phyloP scores from a whole-genome alignment of 2,329 filamentous ascomycete species.

The Ceratocystis albifundus region DNA sequence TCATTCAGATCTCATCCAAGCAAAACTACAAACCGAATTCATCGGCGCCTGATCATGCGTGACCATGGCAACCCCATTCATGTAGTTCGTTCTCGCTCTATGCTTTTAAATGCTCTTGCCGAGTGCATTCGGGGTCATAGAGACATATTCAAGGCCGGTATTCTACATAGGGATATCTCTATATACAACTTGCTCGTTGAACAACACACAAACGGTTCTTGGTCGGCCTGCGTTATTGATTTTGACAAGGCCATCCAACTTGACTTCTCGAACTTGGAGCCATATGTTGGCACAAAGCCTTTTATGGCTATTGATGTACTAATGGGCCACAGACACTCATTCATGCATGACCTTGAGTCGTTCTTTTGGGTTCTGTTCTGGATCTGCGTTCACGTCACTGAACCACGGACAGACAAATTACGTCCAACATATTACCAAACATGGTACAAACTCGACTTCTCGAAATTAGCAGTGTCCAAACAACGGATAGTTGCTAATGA shows the following conservation, averaged over 20 bases:
- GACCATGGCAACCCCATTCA: not conserved
- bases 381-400: not conserved
- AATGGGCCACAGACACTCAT: not conserved
- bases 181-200: not conserved
- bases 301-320: constrained; percentile 10
- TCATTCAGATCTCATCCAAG: too few relatives aligned
- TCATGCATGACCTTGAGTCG: constrained; percentile 13
- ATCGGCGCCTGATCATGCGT: not conserved
- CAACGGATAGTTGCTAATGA: not conserved
- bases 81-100: not conserved
- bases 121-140: not conserved
- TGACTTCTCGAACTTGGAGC: not conserved
- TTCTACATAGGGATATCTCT: constrained; percentile 7
- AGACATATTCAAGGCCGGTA: not conserved
- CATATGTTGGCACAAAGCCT: not conserved
- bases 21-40: not conserved
- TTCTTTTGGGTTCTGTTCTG: constrained; percentile 13
- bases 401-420: not conserved
- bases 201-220: not conserved
- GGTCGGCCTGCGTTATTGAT: not conserved
- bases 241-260: not conserved
- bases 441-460: not conserved
- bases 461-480: not conserved
- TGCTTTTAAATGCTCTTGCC: not conserved
- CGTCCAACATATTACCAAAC: not conserved